Evolutionary conservation across 2,329 filamentous ascomycete genomes (phyloP).

Genomic region (Alternaria sp.): DNA sequence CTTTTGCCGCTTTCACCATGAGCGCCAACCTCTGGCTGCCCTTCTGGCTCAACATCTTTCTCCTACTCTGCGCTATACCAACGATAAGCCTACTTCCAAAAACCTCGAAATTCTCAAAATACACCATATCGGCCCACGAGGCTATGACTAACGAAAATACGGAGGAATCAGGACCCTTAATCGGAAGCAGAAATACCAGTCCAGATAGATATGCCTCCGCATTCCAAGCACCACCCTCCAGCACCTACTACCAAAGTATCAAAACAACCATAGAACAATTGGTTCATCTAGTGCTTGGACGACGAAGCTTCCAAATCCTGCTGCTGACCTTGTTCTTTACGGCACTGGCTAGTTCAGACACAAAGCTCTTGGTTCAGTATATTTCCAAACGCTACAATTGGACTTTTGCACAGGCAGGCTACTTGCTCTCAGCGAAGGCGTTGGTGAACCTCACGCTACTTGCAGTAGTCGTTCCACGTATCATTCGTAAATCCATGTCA

Average conservation of each 20-base stretch:
- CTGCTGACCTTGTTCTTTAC: conserved; percentile 47
- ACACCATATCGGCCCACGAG: not conserved
- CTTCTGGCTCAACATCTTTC: conserved; percentile 44
- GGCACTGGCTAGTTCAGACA: conserved; percentile 50
- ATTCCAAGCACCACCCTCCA: conserved; percentile 30
- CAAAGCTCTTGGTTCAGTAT: conserved; percentile 49
- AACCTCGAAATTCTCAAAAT: not conserved
- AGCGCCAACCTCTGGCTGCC: conserved; percentile 47
- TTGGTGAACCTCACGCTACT: conserved; percentile 48
- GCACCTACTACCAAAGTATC: conserved; percentile 21
- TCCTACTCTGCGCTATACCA: conserved; percentile 40
- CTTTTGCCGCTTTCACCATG: conserved; percentile 47
- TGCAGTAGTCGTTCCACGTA: conserved; percentile 42
- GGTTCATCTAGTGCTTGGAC: conserved; percentile 28
- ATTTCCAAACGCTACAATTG: conserved; percentile 52
- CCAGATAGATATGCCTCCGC: conserved; percentile 31
- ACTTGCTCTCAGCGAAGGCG: conserved; percentile 50
- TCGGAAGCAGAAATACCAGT: conserved; percentile 19
- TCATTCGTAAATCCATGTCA: conserved; percentile 42
- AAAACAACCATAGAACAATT: conserved; percentile 28
- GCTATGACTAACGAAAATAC: not conserved
- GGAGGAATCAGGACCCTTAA: conserved; percentile 36
- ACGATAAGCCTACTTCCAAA: conserved; percentile 33
- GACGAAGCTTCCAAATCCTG: conserved; percentile 46
- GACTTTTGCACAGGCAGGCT: conserved; percentile 49